These are phyloP conservation scores for Paramecium caudatum DNA, from an alignment of 73 alveolate genomes.

Conservation along the genomic window DNA sequence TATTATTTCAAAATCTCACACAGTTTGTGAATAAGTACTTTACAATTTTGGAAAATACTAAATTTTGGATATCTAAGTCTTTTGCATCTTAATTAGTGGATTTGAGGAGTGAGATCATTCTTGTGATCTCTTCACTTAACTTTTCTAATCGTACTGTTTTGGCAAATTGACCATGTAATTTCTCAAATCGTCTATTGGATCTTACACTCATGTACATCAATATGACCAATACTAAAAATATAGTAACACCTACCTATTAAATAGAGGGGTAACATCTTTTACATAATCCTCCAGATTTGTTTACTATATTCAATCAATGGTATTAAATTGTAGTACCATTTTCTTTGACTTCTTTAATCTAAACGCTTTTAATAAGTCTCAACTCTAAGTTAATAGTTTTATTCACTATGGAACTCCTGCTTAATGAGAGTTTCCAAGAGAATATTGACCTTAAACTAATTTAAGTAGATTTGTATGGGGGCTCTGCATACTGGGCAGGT, in stretches of 20 bases:
- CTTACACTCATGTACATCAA: constrained; percentile 49
- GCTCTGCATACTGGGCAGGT: constrained; percentile 60
- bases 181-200: not conserved
- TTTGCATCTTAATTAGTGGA: constrained; percentile 12
- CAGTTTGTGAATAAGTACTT: constrained; percentile 62
- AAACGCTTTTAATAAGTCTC: not conserved
- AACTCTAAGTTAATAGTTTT: constrained; percentile 13
- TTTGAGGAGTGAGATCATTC: constrained; percentile 8
- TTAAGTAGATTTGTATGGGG: constrained; percentile 31
- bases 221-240: not conserved
- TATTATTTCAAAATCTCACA: constrained; percentile 60
- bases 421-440: constrained; percentile 22
- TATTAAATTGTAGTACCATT: not conserved
- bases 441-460: constrained; percentile 43
- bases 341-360: not conserved
- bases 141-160: constrained; percentile 7
- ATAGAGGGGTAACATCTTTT: constrained; percentile 66
- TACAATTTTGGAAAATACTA: constrained; percentile 58
- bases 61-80: constrained; percentile 56
- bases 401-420: constrained; percentile 43
- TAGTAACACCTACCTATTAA: not conserved
- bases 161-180: not conserved
- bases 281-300: constrained; percentile 12
- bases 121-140: constrained; percentile 22
- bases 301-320: constrained; percentile 25